phyloP scores from a whole-genome alignment of 2,329 filamentous ascomycete genomes.

The Claviceps fusiformis region DNA sequence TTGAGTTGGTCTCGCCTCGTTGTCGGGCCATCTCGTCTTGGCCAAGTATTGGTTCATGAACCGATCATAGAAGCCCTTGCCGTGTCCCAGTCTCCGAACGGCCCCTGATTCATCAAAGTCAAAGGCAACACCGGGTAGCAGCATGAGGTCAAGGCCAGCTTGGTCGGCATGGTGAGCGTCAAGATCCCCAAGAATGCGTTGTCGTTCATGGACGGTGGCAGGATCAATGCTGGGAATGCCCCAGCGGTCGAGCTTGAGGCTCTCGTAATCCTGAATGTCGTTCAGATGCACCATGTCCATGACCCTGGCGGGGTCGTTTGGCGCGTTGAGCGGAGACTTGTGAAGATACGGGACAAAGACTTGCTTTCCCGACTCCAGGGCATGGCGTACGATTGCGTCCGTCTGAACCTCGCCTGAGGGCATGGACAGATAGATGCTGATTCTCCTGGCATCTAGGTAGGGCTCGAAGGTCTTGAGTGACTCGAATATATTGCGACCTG shows the following conservation, averaged over 20 bases:
- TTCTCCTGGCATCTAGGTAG: slow-evolving; percentile 58
- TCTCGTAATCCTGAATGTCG: slow-evolving; percentile 63
- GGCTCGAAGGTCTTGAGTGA: slow-evolving; percentile 54
- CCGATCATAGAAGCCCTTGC: slow-evolving; percentile 93
- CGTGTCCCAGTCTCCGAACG: slow-evolving; percentile 74
- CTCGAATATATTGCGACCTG: slow-evolving; percentile 53
- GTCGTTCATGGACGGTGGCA: slow-evolving; percentile 49
- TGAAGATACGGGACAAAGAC: slow-evolving; percentile 90
- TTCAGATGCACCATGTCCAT: slow-evolving; percentile 92
- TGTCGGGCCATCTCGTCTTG: slow-evolving; percentile 24
- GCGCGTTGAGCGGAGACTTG: slow-evolving; percentile 33
- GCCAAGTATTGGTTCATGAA: slow-evolving; percentile 65
- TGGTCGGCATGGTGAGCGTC: slow-evolving; percentile 29
- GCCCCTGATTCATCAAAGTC: slow-evolving; percentile 44
- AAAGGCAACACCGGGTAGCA: slow-evolving; percentile 90
- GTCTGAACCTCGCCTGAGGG: slow-evolving; percentile 77
- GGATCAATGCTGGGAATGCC: slow-evolving; percentile 77
- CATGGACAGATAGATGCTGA: slow-evolving; percentile 92
- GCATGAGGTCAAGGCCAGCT: slow-evolving; percentile 62
- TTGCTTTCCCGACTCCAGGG: slow-evolving; percentile 61
- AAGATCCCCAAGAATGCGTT: slow-evolving; percentile 58
- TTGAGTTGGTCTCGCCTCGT: slow-evolving; percentile 26
- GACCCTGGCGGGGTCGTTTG: slow-evolving; percentile 45
- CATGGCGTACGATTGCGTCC: slow-evolving; percentile 66
- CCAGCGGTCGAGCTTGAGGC: slow-evolving; percentile 69